A percentile compares a stretch with the other conserved stretches of the same genome.
Conservation (phyloP, 805 yeast genomes). For the Candida glaebosa region DNA sequence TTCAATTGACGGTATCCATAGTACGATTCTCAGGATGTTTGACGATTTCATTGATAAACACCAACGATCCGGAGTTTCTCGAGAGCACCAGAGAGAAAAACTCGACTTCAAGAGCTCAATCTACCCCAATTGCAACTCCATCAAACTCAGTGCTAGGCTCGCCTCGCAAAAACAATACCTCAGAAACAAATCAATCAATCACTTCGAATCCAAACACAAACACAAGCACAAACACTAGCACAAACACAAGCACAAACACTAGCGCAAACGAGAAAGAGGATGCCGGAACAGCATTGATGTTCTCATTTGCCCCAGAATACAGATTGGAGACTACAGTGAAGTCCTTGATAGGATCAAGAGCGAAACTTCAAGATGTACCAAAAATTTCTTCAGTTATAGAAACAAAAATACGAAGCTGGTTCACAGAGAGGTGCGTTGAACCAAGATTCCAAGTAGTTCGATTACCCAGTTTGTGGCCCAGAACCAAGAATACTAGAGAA, state of each 20-base stretch:
- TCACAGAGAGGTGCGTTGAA: slow-evolving; percentile 87
- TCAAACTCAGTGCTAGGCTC: slow-evolving; percentile 2
- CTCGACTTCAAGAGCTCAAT: slow-evolving; percentile 14
- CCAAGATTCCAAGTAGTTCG: slow-evolving; percentile 86
- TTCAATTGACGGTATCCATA: slow-evolving; percentile 78
- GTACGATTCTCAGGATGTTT: slow-evolving; percentile 89
- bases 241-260: too few relatives aligned
- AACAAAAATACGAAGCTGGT: slow-evolving; percentile 79
- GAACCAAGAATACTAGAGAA: slow-evolving; percentile 37
- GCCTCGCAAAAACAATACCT: slow-evolving; percentile 1
- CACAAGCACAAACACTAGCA: too few relatives aligned
- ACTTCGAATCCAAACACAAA: too few relatives aligned
- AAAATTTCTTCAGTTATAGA: slow-evolving; percentile 84
- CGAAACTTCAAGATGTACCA: slow-evolving; percentile 90
- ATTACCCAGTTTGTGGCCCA: slow-evolving; percentile 86
- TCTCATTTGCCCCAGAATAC: slow-evolving; percentile 90
- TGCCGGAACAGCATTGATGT: slow-evolving; percentile 70
- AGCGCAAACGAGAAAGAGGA: slow-evolving; percentile 14
- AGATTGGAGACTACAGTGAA: slow-evolving; percentile 83
- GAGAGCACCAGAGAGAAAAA: slow-evolving; percentile 10
- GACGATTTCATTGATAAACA: slow-evolving; percentile 64
- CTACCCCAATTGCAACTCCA: slow-evolving; percentile 9
- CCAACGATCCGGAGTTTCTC: slow-evolving; percentile 33
- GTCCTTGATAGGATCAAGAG: slow-evolving; percentile 87
- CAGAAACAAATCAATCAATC: neutral